phyloP scores from a whole-genome alignment of 768 basidiomycete genomes.

The Amanita pallidorosea region DNA sequence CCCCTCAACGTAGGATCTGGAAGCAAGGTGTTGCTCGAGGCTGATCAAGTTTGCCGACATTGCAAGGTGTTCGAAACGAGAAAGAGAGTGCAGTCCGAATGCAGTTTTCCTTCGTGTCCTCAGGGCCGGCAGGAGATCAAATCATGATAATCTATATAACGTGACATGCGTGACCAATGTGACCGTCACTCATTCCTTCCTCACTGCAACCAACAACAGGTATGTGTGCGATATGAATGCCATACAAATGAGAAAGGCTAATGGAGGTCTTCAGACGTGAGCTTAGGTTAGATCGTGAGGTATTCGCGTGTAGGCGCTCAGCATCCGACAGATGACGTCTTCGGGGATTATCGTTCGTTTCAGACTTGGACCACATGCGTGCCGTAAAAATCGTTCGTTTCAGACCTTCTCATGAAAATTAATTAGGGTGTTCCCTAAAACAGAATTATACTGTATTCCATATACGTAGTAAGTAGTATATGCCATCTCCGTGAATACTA shows the following conservation, averaged over 20 bases:
- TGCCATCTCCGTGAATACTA: not conserved
- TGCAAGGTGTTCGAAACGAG: conserved; percentile 11
- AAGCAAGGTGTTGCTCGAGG: conserved; percentile 80
- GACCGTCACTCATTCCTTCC: too few species aligned
- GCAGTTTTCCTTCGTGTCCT: conserved; percentile 10
- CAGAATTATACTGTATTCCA: not conserved
- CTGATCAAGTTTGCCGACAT: conserved; percentile 64
- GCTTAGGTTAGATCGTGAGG: too few species aligned
- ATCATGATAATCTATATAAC: not conserved
- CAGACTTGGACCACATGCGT: too few species aligned
- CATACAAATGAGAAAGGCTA: too few species aligned
- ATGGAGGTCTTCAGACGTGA: too few species aligned
- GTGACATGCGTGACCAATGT: not conserved
- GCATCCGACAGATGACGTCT: too few species aligned
- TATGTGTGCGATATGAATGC: too few species aligned
- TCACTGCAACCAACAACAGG: too few species aligned
- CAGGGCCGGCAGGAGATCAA: conserved; percentile 14
- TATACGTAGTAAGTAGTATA: not conserved
- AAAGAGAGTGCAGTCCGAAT: not conserved
- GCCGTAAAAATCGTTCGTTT: not conserved
- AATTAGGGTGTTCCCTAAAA: not conserved
- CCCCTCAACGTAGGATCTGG: conserved; percentile 89
- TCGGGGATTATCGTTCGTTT: too few species aligned
- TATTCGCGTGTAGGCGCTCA: too few species aligned
- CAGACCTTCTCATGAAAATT: not conserved